Evolutionary conservation across 1,284 basidiomycete species (phyloP), one percentile per base, ranked within the genome.

Genomic region (Apiotrichum siamense): DNA sequence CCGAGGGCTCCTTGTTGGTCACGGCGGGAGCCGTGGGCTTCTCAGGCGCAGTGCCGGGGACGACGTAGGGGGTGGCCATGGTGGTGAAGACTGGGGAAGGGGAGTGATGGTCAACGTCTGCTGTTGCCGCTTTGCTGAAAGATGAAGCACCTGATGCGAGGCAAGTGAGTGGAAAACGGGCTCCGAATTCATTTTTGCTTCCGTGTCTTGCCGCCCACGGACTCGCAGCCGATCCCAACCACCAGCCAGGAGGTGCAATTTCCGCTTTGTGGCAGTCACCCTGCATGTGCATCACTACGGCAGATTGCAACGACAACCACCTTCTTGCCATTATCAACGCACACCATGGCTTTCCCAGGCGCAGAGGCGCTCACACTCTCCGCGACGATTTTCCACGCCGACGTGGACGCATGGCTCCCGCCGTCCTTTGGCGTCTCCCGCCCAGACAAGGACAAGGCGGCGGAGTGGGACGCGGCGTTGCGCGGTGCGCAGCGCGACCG

Each of bases 401-500:
- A 60, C 29, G 61, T 71, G 47, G 62, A 64, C 44, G 51, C 58
- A 7, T 71, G 69, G 69, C 62, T 71, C 12, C 69, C 69, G 2
- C 37, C 58, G 11, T 47, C 49, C 24, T 71, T 69, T 38, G 69
- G 69, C 26, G 38, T 60, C 13, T 11, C 33, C 15, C 33, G 26
- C 29, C 27, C 48, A 27, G 47, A 50, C 11, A 24, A n/a, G 12
- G 44, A 26, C 2, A 52, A 55, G 29, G 42, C 47, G 3, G 31
- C 36, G 10, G 56, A 57, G 13, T 57, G 52, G 50, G 58, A 57
- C 3, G 20, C 44, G 2, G 58, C 55, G 3, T 47, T 54, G 13
- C 47, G 52, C 6, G 26, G 32, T 18, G 42, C 50, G 15, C 43
- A 45, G 37, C 45, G 52, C 42, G 62, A 61, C 40, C 48, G 61